These are phyloP conservation scores for Friedmanniomyces endolithicus DNA, from an alignment of 495 filamentous ascomycete genomes.

Conservation along the genomic window DNA sequence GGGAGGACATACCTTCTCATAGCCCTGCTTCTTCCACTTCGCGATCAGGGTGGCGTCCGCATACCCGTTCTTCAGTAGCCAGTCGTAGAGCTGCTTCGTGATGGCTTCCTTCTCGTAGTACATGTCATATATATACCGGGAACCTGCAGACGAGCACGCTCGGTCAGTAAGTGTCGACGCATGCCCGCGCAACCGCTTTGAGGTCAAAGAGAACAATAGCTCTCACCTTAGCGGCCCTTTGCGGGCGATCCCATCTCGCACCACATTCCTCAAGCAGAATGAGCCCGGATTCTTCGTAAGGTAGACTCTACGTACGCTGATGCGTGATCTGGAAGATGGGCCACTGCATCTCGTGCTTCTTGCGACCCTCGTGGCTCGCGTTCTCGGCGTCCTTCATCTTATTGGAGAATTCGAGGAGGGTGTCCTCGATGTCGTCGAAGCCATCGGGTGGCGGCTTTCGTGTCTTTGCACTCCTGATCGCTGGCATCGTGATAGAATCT, in stretches of 20 bases:
- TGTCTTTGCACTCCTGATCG: constrained; percentile 57
- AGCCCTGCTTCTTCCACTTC: constrained; percentile 99
- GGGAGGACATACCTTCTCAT: constrained; percentile 65
- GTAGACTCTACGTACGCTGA: constrained; percentile 50
- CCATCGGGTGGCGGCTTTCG: constrained; percentile 88
- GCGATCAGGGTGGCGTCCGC: constrained; percentile 90
- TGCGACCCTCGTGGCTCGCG: constrained; percentile 57
- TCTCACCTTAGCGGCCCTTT: constrained; percentile 21
- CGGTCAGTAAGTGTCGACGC: background rate
- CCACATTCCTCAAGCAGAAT: no score
- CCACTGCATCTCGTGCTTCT: constrained; percentile 83
- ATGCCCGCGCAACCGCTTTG: constrained; percentile 6
- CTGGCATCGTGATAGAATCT: constrained; percentile 56
- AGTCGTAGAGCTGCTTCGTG: constrained; percentile 80
- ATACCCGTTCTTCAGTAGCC: constrained; percentile 92
- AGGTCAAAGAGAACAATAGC: constrained; percentile 16
- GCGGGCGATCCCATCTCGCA: background rate
- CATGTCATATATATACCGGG: constrained; percentile 89
- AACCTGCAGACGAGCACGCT: constrained; percentile 35
- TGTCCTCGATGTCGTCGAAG: constrained; percentile 94
- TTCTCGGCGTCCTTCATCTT: constrained; percentile 99
- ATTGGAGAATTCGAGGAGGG: constrained; percentile 86
- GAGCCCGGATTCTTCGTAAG: background rate
- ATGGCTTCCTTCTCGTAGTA: constrained; percentile 98
- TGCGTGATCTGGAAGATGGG: constrained; percentile 96